Evolutionary conservation across 2,329 filamentous ascomycete species (phyloP).

Genomic region (Trichoderma sp.): DNA sequence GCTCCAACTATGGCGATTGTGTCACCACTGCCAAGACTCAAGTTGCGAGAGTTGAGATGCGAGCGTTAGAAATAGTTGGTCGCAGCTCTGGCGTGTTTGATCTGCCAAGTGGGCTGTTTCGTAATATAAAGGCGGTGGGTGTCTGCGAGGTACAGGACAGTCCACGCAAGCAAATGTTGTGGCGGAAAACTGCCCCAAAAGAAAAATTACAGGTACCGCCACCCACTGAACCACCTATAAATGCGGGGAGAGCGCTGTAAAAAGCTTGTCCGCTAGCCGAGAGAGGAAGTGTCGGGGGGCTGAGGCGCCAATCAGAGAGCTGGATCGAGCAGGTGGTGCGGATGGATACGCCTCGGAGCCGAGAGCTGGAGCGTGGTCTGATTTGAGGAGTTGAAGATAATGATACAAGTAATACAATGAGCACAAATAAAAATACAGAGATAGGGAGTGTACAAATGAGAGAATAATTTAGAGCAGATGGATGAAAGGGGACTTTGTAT

Average conservation of each 20-base stretch:
- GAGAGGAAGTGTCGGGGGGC: constrained; percentile 7
- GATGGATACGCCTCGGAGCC: background rate
- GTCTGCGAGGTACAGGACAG: background rate
- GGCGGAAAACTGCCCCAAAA: background rate
- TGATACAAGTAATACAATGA: background rate
- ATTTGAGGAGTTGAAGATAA: background rate
- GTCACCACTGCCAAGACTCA: background rate
- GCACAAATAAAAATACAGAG: background rate
- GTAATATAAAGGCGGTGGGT: constrained; percentile 22
- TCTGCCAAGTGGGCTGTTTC: constrained; percentile 15
- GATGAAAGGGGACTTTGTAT: background rate
- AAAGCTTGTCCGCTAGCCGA: constrained; percentile 2
- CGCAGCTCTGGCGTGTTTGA: background rate
- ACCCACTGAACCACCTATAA: background rate
- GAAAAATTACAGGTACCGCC: background rate
- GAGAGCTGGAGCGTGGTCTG: background rate
- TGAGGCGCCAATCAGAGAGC: background rate
- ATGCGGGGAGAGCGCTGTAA: background rate
- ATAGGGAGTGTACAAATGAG: background rate
- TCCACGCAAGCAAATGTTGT: background rate
- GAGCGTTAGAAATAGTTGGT: background rate
- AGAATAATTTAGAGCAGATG: background rate
- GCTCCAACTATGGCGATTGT: background rate
- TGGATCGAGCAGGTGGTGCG: background rate
- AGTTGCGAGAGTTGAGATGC: background rate